phyloP scores from a whole-genome alignment of 768 basidiomycete species.

The Lactifluus echinatus region DNA sequence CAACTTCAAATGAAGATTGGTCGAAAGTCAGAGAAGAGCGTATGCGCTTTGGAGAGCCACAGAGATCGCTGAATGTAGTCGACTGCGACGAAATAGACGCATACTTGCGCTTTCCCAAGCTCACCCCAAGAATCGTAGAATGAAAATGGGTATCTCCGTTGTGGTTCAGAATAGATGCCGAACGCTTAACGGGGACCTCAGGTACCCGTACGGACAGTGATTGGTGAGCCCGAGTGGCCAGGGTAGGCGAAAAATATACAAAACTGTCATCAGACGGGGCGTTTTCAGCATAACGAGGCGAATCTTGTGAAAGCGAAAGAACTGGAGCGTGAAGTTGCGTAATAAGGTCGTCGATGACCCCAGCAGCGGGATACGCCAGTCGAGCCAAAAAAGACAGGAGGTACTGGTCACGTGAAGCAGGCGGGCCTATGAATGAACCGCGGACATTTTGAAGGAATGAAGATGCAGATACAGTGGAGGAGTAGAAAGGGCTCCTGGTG shows the following conservation, averaged over 20 bases:
- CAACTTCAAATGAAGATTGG: constrained; percentile 27
- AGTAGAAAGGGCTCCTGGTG: constrained; percentile 11
- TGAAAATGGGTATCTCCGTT: neutral
- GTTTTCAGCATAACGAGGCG: neutral
- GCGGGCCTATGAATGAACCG: constrained; percentile 1
- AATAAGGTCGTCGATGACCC: neutral
- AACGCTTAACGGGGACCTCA: constrained; percentile 6
- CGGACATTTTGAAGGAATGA: constrained; percentile 6
- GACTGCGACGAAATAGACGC: constrained; percentile 6
- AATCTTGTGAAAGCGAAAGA: neutral
- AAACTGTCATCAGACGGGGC: neutral
- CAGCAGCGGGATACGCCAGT: constrained; percentile 9
- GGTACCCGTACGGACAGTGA: neutral
- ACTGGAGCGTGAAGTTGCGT: neutral
- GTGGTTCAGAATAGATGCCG: constrained; percentile 1
- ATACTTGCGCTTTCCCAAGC: constrained; percentile 11
- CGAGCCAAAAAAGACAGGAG: constrained; percentile 14
- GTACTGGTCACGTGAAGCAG: constrained; percentile 16
- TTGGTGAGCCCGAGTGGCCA: neutral
- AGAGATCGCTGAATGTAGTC: constrained; percentile 33
- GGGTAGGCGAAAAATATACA: neutral
- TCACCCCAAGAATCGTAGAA: neutral
- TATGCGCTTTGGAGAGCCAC: constrained; percentile 35
- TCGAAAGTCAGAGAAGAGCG: constrained; percentile 37
- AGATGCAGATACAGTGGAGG: constrained; percentile 1